Conservation (phyloP, 805 yeast genomes). For the Ogataea dorogensis region DNA sequence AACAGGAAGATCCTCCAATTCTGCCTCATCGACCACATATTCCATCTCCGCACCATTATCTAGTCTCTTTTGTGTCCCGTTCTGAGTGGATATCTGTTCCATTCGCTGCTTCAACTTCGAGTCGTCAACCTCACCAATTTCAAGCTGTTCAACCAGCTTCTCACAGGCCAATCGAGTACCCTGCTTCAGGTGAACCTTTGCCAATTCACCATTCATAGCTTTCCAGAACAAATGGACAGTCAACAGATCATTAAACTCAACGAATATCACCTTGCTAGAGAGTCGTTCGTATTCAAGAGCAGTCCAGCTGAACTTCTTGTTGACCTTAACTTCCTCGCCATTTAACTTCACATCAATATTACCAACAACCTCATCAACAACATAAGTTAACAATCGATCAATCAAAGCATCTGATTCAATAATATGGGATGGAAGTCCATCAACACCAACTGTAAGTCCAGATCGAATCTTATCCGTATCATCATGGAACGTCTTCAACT, state of each 20-base stretch:
- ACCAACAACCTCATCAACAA: conserved; percentile 10
- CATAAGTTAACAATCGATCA: conserved; percentile 23
- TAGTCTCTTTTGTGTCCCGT: not conserved
- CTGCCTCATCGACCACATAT: conserved; percentile 57
- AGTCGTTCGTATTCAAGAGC: conserved; percentile 18
- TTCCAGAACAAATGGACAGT: conserved; percentile 25
- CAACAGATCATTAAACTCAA: conserved; percentile 29
- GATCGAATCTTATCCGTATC: conserved; percentile 2
- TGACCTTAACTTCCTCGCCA: conserved; percentile 3
- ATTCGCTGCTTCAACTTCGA: not conserved
- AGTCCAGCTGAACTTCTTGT: conserved; percentile 26
- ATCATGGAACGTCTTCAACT: conserved; percentile 9
- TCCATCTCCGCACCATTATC: conserved; percentile 18
- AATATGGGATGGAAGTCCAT: conserved; percentile 21
- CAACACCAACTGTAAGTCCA: conserved; percentile 18
- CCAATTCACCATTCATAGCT: conserved; percentile 8
- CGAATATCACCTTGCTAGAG: conserved; percentile 23
- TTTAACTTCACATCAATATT: conserved; percentile 3
- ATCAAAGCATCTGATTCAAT: conserved; percentile 15
- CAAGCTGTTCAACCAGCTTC: conserved; percentile 10
- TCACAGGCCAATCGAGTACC: conserved; percentile 11
- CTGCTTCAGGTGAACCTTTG: conserved; percentile 10
- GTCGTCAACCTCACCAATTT: conserved; percentile 4
- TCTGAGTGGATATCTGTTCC: not conserved
- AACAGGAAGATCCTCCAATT: conserved; percentile 55